These are phyloP conservation scores for Hygrophorus russula DNA, from an alignment of 768 basidiomycete genomes.

Conservation along the genomic window DNA sequence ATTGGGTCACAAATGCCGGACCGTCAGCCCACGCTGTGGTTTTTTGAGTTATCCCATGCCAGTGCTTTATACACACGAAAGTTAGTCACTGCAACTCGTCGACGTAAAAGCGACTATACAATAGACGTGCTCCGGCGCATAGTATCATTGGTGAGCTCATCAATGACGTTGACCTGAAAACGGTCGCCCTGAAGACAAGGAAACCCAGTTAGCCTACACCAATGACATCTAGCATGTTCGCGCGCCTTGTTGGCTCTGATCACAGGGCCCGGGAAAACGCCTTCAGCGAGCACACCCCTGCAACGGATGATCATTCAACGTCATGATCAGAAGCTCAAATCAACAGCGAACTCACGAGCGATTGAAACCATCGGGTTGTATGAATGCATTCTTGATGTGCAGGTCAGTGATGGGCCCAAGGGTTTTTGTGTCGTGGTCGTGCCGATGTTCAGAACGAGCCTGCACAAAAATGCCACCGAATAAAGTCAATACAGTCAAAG, in stretches of 20 bases:
- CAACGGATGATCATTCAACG: neutral
- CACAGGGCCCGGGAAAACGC: slow-evolving; percentile 21
- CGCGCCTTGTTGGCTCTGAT: slow-evolving; percentile 24
- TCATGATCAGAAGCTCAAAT: neutral
- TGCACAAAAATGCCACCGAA: too few species aligned
- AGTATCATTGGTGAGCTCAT: slow-evolving; percentile 24
- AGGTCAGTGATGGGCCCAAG: slow-evolving; percentile 6
- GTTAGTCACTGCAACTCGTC: neutral
- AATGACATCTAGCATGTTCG: neutral
- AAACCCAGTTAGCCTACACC: neutral
- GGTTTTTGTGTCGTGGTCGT: too few species aligned
- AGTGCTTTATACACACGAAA: slow-evolving; percentile 14
- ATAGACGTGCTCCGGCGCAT: slow-evolving; percentile 30
- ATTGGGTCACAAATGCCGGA: slow-evolving; percentile 18
- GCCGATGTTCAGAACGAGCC: too few species aligned
- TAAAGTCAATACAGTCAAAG: too few species aligned
- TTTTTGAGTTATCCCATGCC: slow-evolving; percentile 23
- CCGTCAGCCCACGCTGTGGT: slow-evolving; percentile 23
- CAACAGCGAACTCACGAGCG: slow-evolving; percentile 3
- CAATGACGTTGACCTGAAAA: slow-evolving; percentile 30
- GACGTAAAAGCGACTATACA: slow-evolving; percentile 14
- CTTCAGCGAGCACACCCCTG: slow-evolving; percentile 19
- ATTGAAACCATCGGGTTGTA: slow-evolving; percentile 7
- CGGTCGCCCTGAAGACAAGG: slow-evolving; percentile 19
- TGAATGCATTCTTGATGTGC: slow-evolving; percentile 4